A percentile compares a stretch with the other conserved stretches of the same genome.
Conservation (phyloP, 1,284 basidiomycete species). For the Leccinum griseonigrum region DNA sequence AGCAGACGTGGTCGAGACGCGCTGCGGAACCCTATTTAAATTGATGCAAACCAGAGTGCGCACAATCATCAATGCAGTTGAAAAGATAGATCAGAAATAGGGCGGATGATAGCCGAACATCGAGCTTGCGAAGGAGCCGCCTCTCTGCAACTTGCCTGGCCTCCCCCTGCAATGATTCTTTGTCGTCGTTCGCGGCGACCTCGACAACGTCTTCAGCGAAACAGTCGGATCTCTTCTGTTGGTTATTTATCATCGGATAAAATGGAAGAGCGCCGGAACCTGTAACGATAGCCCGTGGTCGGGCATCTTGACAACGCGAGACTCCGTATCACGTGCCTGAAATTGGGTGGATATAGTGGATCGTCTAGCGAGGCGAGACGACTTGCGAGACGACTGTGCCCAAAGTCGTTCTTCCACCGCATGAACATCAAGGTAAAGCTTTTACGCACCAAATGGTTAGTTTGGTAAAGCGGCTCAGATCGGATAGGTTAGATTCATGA, state of each 20-base stretch:
- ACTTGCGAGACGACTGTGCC: background rate
- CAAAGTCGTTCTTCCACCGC: background rate
- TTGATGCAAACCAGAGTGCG: too few species aligned
- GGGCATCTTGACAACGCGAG: background rate
- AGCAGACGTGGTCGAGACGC: too few species aligned
- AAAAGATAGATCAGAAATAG: slow-evolving; percentile 62
- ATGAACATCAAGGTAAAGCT: background rate
- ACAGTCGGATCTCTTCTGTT: background rate
- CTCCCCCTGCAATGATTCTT: background rate
- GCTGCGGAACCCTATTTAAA: too few species aligned
- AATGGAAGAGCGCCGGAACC: background rate
- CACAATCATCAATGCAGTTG: slow-evolving; percentile 62
- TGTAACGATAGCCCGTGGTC: background rate
- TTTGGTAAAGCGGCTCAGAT: background rate
- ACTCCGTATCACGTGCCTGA: background rate
- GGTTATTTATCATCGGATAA: background rate
- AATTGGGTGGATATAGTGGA: background rate
- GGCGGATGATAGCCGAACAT: slow-evolving; percentile 54
- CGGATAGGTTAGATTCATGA: background rate
- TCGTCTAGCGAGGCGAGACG: background rate
- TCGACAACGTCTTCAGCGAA: too few species aligned
- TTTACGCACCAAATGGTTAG: background rate
- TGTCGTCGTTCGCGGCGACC: background rate
- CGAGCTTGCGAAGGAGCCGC: slow-evolving; percentile 50
- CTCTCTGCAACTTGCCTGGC: slow-evolving; percentile 31